phyloP scores from a whole-genome alignment of 1,284 basidiomycete species.

The Malassezia furfur region DNA sequence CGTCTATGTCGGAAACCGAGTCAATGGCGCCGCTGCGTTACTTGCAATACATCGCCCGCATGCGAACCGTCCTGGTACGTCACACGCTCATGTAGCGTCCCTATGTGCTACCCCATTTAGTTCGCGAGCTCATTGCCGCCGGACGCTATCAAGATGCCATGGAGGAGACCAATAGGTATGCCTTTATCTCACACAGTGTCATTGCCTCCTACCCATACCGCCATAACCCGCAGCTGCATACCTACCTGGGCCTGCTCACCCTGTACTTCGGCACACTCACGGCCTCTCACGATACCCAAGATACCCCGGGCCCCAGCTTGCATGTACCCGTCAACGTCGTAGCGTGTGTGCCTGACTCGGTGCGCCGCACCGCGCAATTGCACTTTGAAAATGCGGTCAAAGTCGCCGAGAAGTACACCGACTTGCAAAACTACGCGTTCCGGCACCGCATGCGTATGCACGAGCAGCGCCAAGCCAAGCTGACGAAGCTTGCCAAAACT shows the following conservation, averaged over 20 bases:
- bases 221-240: slow-evolving; percentile 13
- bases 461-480: background rate
- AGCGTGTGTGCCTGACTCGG: background rate
- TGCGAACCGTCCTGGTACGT: slow-evolving; percentile 4
- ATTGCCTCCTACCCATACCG: slow-evolving; percentile 12
- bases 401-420: slow-evolving; percentile 5
- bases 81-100: background rate
- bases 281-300: background rate
- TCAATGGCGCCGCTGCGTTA: background rate
- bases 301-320: background rate
- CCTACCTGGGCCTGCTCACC: slow-evolving; percentile 13
- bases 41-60: slow-evolving; percentile 1
- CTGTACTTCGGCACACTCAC: slow-evolving; percentile 2
- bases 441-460: slow-evolving; percentile 1
- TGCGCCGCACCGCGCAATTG: background rate
- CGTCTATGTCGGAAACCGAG: background rate
- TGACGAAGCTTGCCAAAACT: background rate
- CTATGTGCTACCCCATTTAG: slow-evolving; percentile 4
- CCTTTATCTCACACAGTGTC: background rate
- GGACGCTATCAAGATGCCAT: slow-evolving; percentile 1
- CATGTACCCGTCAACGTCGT: background rate
- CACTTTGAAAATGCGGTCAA: slow-evolving; percentile 18
- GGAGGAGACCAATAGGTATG: slow-evolving; percentile 9
- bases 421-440: background rate
- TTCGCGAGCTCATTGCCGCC: slow-evolving; percentile 1